Percentiles rank a stretch among this genome's conserved stretches.
phyloP scores from a whole-genome alignment of 306 rosid species.

The Acacia crassicarpa region DNA sequence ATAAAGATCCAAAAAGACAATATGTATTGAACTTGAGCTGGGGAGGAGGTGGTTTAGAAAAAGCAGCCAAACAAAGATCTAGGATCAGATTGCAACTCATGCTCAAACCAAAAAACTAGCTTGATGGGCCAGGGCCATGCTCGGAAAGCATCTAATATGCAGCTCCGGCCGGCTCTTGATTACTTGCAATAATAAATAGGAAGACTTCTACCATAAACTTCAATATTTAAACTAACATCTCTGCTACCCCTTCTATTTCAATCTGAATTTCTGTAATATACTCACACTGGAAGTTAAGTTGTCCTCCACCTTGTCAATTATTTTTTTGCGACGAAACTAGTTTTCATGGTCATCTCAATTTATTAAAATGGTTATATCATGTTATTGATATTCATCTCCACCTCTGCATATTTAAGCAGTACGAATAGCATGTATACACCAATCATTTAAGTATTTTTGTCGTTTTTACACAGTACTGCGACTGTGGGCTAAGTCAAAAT shows the following conservation, averaged over 20 bases:
- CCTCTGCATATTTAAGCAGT: background rate
- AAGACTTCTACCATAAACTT: constrained; percentile 3
- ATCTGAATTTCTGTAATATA: background rate
- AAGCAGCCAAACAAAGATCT: constrained; percentile 18
- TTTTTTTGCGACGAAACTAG: background rate
- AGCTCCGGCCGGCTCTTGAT: constrained; percentile 11
- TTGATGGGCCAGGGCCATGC: background rate
- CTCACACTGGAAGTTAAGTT: background rate
- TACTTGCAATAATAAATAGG: background rate
- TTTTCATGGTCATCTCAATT: constrained; percentile 10
- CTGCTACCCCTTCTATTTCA: background rate
- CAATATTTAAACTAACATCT: background rate
- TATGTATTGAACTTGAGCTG: constrained; percentile 1
- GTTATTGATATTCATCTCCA: background rate
- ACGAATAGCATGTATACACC: background rate
- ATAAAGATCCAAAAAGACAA: constrained; percentile 12
- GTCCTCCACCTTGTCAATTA: background rate
- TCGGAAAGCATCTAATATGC: background rate
- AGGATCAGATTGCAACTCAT: constrained; percentile 14
- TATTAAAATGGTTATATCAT: constrained; percentile 11
- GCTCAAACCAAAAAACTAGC: background rate
- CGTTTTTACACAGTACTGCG: constrained; percentile 9
- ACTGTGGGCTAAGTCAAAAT: constrained; percentile 24
- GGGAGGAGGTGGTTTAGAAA: background rate
- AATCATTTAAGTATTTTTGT: background rate